Evolutionary conservation across 2,329 filamentous ascomycete species (phyloP).

Genomic region (Beauveria rudraprayagi): DNA sequence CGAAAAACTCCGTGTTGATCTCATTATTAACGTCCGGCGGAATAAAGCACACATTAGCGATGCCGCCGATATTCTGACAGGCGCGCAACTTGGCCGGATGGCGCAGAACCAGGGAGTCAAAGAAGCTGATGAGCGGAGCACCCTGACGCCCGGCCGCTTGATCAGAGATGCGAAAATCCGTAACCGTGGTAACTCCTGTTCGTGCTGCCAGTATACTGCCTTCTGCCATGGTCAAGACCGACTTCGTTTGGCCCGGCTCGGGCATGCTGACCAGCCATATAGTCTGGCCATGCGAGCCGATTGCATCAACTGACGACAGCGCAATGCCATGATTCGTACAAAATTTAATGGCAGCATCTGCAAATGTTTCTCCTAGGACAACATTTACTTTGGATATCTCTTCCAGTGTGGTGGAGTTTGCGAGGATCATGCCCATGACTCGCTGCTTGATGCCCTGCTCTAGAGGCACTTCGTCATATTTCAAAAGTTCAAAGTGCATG

Average conservation of each 20-base stretch:
- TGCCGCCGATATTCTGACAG: slow-evolving; percentile 54
- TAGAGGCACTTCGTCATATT: slow-evolving; percentile 49
- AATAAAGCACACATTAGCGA: slow-evolving; percentile 54
- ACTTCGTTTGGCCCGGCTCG: slow-evolving; percentile 34
- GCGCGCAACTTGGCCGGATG: slow-evolving; percentile 49
- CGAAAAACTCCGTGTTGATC: slow-evolving; percentile 23
- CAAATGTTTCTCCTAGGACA: slow-evolving; percentile 48
- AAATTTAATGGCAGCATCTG: slow-evolving; percentile 42
- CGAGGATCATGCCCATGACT: slow-evolving; percentile 48
- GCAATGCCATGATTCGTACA: slow-evolving; percentile 34
- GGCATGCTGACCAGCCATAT: slow-evolving; percentile 50
- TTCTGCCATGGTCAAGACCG: slow-evolving; percentile 49
- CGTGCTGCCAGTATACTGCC: slow-evolving; percentile 44
- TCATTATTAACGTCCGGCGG: slow-evolving; percentile 36
- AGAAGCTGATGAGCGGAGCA: slow-evolving; percentile 47
- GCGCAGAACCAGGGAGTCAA: slow-evolving; percentile 47
- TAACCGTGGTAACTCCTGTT: slow-evolving; percentile 50
- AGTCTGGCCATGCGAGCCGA: slow-evolving; percentile 52
- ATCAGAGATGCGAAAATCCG: slow-evolving; percentile 48
- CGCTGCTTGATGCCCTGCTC: slow-evolving; percentile 45
- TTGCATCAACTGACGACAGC: slow-evolving; percentile 39
- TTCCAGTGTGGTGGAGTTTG: slow-evolving; percentile 44
- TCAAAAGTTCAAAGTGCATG: slow-evolving; percentile 49
- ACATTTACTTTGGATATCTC: slow-evolving; percentile 50
- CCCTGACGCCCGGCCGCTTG: slow-evolving; percentile 46